These are phyloP conservation scores for Xylaria bambusicola DNA, from an alignment of 495 filamentous ascomycete genomes.

Conservation along the genomic window DNA sequence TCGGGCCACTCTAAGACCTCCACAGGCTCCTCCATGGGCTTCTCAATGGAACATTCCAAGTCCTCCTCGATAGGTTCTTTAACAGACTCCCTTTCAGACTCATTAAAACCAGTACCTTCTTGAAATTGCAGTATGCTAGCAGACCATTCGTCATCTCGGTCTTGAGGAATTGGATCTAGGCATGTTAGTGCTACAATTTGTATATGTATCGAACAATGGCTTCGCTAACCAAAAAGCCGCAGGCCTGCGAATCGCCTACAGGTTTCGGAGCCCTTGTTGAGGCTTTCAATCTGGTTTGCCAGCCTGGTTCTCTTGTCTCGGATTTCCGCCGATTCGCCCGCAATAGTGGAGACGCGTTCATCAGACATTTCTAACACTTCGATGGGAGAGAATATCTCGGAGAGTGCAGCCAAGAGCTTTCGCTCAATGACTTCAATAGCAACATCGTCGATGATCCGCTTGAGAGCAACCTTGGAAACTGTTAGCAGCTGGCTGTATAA, in stretches of 20 bases:
- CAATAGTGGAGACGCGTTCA: slow-evolving; percentile 47
- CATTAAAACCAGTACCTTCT: too few relatives aligned
- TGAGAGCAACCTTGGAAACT: slow-evolving; percentile 55
- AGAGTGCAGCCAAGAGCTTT: slow-evolving; percentile 50
- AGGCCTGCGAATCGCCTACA: slow-evolving; percentile 42
- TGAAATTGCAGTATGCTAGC: too few relatives aligned
- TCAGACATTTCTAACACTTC: slow-evolving; percentile 47
- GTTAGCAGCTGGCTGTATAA: slow-evolving; percentile 13
- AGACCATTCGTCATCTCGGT: neutral
- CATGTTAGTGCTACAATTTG: neutral
- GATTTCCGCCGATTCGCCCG: slow-evolving; percentile 55
- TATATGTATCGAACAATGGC: neutral
- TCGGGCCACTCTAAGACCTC: too few relatives aligned
- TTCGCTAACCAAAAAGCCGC: neutral
- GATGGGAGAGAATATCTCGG: slow-evolving; percentile 45
- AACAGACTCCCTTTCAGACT: too few relatives aligned
- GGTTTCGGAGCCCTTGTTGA: slow-evolving; percentile 47
- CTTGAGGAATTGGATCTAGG: neutral
- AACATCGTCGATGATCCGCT: slow-evolving; percentile 64
- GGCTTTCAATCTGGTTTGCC: slow-evolving; percentile 46
- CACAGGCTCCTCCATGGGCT: too few relatives aligned
- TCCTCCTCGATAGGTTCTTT: too few relatives aligned
- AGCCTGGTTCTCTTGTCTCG: slow-evolving; percentile 46
- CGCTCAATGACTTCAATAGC: slow-evolving; percentile 58
- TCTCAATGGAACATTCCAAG: too few relatives aligned